phyloP scores from a whole-genome alignment of 1,284 basidiomycete species.

The Ceraceosorus guamensis region DNA sequence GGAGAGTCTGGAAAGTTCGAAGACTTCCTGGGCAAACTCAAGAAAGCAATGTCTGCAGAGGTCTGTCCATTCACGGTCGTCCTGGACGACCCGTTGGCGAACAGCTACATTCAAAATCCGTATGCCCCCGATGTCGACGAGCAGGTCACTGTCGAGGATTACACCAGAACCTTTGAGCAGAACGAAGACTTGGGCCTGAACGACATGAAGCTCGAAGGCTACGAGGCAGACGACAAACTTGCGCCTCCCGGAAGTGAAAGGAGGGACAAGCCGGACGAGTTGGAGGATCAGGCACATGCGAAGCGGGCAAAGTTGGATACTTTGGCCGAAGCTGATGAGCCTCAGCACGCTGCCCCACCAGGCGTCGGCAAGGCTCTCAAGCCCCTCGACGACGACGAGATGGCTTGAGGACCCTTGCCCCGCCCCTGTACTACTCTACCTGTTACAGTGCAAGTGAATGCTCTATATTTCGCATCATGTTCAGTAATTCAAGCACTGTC shows the following conservation, averaged over 20 bases:
- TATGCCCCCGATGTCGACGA: conserved; percentile 57
- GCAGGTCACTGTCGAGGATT: conserved; percentile 57
- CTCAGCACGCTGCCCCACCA: not conserved
- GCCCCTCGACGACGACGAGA: not conserved
- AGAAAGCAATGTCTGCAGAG: conserved; percentile 37
- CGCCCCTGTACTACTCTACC: no score
- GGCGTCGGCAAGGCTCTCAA: not conserved
- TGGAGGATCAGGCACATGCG: not conserved
- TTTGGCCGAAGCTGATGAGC: not conserved
- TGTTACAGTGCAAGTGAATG: no score
- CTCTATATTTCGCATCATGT: no score
- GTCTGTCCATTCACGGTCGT: conserved; percentile 63
- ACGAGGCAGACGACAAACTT: conserved; percentile 11
- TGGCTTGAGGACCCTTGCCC: no score
- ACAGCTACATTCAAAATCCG: conserved; percentile 91
- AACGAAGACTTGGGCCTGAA: conserved; percentile 94
- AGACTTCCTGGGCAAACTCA: conserved; percentile 67
- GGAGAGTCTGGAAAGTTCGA: conserved; percentile 26
- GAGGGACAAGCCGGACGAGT: conserved; percentile 1
- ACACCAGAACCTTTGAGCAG: conserved; percentile 79
- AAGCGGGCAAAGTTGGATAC: not conserved
- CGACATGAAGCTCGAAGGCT: conserved; percentile 71
- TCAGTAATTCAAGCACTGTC: no score
- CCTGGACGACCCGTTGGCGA: conserved; percentile 88
- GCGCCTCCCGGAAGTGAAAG: no score